Evolutionary conservation across 129 eudicot genomes (phyloP).

Genomic region (Pseudognaphalium luteoalbum): DNA sequence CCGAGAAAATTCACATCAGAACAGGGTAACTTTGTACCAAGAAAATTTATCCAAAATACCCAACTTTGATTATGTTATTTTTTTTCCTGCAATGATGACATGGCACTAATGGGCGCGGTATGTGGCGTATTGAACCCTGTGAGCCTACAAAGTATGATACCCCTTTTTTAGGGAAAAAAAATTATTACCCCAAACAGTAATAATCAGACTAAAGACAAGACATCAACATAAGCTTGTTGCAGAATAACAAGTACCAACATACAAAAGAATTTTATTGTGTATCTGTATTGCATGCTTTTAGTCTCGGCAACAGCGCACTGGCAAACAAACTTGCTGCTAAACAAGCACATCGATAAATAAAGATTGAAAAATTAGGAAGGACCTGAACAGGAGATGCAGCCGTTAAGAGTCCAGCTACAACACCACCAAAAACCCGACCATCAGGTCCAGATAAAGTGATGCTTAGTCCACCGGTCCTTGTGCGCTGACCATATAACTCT

Average conservation of each 20-base stretch:
- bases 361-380: conserved; percentile 4
- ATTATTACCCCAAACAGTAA: no score
- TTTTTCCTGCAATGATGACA: background rate
- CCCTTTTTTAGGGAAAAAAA: no score
- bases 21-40: background rate
- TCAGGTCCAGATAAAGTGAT: conserved; percentile 67
- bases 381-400: conserved; percentile 82
- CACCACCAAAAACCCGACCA: conserved; percentile 79
- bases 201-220: no score
- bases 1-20: no score
- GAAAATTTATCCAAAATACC: background rate
- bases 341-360: background rate
- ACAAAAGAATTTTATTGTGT: background rate
- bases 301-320: background rate
- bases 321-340: background rate
- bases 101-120: background rate
- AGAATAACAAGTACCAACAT: background rate
- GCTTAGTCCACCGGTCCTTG: conserved; percentile 81
- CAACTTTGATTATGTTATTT: background rate
- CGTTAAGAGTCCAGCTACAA: conserved; percentile 62
- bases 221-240: background rate
- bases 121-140: background rate
- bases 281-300: background rate
- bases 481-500: conserved; percentile 68
- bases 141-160: background rate